Evolutionary conservation across 1,139 yeast genomes (phyloP), one percentile per base, ranked within the genome.

Genomic region (Zygotorulaspora mrakii): DNA sequence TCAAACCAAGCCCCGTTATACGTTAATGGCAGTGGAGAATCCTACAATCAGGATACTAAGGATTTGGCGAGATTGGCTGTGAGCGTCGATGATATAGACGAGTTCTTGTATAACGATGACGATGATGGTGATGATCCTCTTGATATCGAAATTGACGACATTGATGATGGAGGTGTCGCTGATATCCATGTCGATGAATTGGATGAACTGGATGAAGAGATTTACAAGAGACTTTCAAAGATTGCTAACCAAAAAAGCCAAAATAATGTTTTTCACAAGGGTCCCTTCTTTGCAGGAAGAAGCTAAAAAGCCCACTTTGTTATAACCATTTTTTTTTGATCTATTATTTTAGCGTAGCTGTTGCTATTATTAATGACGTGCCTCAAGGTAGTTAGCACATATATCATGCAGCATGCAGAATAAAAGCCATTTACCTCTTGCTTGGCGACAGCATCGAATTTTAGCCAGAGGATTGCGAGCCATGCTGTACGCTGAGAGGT

Each of bases 161-260:
- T 44, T n/a, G 60, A 57, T 17, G 55, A 49, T 17, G 56, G 52
- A 29, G 52, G 49, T 31, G 61, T 57, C 2, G 48, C 50, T 24
- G 64, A 59, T 37, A 35, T 57, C 5, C 48, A 50, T 13, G 42
- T 58, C n/a, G 60, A 49, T 5, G 62, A 58, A 12, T 43, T 56
- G 27, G 64, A 59, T 39, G 61, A 53, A 31, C 40, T 59, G 16
- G 62, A 59, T 33, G 62, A 57, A 35, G 61, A 55, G 35, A 45
- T 59, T 38, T 59, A 58, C 40, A 52, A 47, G 12, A 52, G 57
- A 24, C 37, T 54, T 4, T 52, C 57, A 3, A 37, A 39, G 21
- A 18, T 37, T 8, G 35, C 32, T 36, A 39, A 25, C n/a, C 34
- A 30, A 18, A 32, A 34, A 12, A 28, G 12, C 20, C 8, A 17